A percentile compares a stretch with the other conserved stretches of the same genome.
Evolutionary conservation across 352 stramenopile genomes (phyloP).

Genomic region (Pythium angustatum): DNA sequence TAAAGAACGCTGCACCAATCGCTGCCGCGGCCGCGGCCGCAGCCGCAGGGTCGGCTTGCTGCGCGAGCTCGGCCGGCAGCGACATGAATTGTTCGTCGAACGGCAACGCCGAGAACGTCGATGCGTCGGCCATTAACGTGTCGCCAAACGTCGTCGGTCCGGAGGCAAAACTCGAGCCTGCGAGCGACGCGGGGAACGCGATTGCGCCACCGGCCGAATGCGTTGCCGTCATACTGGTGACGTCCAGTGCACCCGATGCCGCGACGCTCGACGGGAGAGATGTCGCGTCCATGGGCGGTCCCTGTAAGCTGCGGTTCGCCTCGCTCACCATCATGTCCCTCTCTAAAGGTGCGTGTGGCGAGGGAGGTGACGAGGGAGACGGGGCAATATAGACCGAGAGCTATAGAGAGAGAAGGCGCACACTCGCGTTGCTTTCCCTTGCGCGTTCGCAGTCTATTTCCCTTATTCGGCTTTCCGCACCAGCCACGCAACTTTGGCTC

Average conservation of each 20-base stretch:
- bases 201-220: background rate
- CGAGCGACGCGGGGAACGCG: slow-evolving; percentile 18
- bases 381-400: background rate
- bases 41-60: slow-evolving; percentile 5
- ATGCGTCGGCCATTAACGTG: slow-evolving; percentile 14
- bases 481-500: slow-evolving; percentile 26
- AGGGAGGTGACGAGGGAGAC: background rate
- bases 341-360: background rate
- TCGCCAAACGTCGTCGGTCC: slow-evolving; percentile 10
- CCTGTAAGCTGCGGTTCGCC: slow-evolving; percentile 26
- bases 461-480: slow-evolving; percentile 3
- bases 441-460: slow-evolving; percentile 4
- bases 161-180: background rate
- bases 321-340: slow-evolving; percentile 47
- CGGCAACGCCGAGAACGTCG: slow-evolving; percentile 38
- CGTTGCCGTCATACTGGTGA: background rate
- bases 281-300: slow-evolving; percentile 2
- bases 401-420: background rate
- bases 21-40: slow-evolving; percentile 14
- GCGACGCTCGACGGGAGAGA: slow-evolving; percentile 18
- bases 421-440: background rate
- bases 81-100: slow-evolving; percentile 66
- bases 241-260: background rate
- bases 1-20: slow-evolving; percentile 51
- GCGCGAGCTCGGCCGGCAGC: slow-evolving; percentile 25